These are phyloP conservation scores for Keithomyces neogunnii DNA, from an alignment of 2,329 filamentous ascomycete species.

Conservation along the genomic window DNA sequence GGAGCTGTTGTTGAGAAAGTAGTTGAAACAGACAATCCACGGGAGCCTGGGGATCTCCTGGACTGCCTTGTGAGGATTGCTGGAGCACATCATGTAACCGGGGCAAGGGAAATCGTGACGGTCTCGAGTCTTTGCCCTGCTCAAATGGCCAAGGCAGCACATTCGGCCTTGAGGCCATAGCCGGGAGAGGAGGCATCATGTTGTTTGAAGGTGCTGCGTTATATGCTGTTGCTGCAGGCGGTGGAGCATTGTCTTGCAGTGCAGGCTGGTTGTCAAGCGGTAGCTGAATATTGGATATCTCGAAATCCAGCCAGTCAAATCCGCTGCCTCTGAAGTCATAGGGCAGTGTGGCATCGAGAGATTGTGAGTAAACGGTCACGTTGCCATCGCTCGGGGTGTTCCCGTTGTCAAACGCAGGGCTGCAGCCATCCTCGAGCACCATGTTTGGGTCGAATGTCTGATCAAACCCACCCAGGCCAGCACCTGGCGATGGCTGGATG, in stretches of 20 bases:
- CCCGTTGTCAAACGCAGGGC: conserved; percentile 3
- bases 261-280: neutral
- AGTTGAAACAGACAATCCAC: conserved; percentile 14
- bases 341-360: conserved; percentile 1
- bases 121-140: conserved; percentile 9
- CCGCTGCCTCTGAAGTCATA: conserved; percentile 11
- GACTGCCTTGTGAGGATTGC: neutral
- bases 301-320: conserved; percentile 16
- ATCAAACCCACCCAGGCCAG: neutral
- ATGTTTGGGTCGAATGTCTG: neutral
- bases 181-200: neutral
- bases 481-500: neutral
- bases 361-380: neutral
- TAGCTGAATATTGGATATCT: conserved; percentile 8
- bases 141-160: conserved; percentile 14
- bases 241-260: neutral
- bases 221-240: neutral
- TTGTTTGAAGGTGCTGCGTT: neutral
- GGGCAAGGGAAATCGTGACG: conserved; percentile 10
- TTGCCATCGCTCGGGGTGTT: neutral
- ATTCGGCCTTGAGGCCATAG: conserved; percentile 1
- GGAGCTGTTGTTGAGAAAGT: conserved; percentile 15
- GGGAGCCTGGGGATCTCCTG: neutral
- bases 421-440: conserved; percentile 2
- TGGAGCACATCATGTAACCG: conserved; percentile 14